Conservation (phyloP, 768 basidiomycete genomes). For the Russula vinacea region DNA sequence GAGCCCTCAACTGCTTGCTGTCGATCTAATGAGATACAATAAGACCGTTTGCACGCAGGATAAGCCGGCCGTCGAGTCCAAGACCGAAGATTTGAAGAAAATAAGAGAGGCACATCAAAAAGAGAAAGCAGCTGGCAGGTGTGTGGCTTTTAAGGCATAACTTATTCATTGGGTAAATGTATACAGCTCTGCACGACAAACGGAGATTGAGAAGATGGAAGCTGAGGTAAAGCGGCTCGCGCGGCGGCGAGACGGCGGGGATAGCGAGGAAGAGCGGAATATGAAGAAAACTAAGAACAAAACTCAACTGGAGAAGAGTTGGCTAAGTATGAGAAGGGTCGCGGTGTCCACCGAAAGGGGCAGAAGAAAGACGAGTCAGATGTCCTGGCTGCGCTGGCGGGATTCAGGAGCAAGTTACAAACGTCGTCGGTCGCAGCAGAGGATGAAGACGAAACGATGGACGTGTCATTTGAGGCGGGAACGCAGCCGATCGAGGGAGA, state of each 20-base stretch:
- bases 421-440: conserved; percentile 33
- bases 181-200: conserved; percentile 57
- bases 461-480: conserved; percentile 27
- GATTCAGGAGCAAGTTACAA: conserved; percentile 70
- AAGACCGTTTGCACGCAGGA: conserved; percentile 19
- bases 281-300: conserved; percentile 57
- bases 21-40: conserved; percentile 1
- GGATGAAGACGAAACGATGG: conserved; percentile 33
- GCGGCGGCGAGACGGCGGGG: conserved; percentile 54
- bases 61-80: conserved; percentile 40
- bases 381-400: conserved; percentile 62
- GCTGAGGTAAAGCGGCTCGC: conserved; percentile 78
- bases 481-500: conserved; percentile 41
- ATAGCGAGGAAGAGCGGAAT: conserved; percentile 63
- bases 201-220: conserved; percentile 86
- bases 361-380: conserved; percentile 68
- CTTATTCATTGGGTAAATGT: background rate
- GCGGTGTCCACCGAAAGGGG: conserved; percentile 52
- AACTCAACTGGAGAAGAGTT: conserved; percentile 78
- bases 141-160: conserved; percentile 4
- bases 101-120: conserved; percentile 75
- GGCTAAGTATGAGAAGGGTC: conserved; percentile 70
- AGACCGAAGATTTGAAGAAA: conserved; percentile 55
- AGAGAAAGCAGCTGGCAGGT: conserved; percentile 66
- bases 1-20: background rate